Evolutionary conservation across 129 eudicot genomes (phyloP).

Genomic region (Flaveria bidentis): DNA sequence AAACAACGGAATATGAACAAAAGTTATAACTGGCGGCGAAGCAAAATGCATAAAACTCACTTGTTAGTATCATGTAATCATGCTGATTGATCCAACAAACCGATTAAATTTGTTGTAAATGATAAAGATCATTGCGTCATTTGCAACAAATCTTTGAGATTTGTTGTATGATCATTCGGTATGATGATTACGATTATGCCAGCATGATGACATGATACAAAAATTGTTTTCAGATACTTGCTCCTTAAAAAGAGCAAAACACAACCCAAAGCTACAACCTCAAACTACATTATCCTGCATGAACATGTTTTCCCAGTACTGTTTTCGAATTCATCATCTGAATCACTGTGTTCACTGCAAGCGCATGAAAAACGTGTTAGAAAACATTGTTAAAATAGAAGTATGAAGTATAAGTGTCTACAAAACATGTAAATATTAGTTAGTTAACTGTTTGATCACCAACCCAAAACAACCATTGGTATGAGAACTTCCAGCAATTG

Average conservation of each 20-base stretch:
- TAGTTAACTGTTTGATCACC: neutral
- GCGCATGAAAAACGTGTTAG: constrained; percentile 13
- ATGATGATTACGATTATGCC: neutral
- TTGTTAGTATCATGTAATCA: constrained; percentile 32
- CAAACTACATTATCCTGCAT: constrained; percentile 81
- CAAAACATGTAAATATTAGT: neutral
- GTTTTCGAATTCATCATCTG: constrained; percentile 72
- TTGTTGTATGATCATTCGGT: constrained; percentile 12
- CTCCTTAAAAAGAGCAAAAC: constrained; percentile 16
- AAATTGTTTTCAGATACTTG: constrained; percentile 14
- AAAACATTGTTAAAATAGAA: neutral
- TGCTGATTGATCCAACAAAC: constrained; percentile 21
- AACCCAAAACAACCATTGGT: no score
- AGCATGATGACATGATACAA: constrained; percentile 31
- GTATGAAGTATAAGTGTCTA: neutral
- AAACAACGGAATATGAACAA: constrained; percentile 38
- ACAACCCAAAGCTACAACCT: constrained; percentile 15
- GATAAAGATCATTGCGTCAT: constrained; percentile 1
- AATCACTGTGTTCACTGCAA: constrained; percentile 62
- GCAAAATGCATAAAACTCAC: constrained; percentile 23
- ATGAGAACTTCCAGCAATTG: no score
- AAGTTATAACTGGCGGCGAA: constrained; percentile 17
- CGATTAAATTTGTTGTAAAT: constrained; percentile 17
- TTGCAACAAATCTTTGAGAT: constrained; percentile 23
- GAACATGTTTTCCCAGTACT: constrained; percentile 59